Base-by-base conservation (phyloP, 108 stramenopile species). In the Discostella stelligeroides region DNA sequence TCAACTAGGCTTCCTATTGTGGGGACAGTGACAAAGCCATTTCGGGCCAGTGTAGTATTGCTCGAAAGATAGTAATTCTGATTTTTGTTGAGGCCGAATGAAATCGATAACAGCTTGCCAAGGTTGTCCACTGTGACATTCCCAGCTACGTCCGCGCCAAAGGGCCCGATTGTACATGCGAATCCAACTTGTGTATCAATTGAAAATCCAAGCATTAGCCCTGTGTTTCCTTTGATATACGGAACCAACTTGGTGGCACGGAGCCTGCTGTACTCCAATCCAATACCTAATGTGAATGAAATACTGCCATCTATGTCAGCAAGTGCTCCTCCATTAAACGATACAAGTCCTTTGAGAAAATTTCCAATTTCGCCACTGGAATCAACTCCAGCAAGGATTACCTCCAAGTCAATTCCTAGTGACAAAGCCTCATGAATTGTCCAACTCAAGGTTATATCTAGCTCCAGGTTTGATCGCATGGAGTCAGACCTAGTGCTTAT, bases 51-150 rank as follows among this genome's bases (percentile, higher is more conserved):
- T 46, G 37, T 21, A 9, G 14, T 38, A 20, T 62, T 28, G 34
- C 48, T 41, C 34, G 59, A 53, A 43, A 80, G 49, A 46, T 69
- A 74, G 60, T 80, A 80, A 60, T 80, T 80, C 42, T 64, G 11
- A 14, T 21, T 40, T 20, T n/a, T n/a, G 29, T 74, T 43, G 13
- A 80, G 63, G 17, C 79, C 73, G 29, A 69, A 39, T n/a, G 18
- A 13, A 17, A 80, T 46, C 25, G 4, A 47, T 8, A 80, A 38
- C 4, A 40, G 66, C 14, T 65, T 42, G 13, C 61, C 73, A 42
- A 63, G 38, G 30, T 51, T 74, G 41, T 66, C 72, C 2, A 66
- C 63, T 5, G 2, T 25, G 29, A 68, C 55, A 0, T 40, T 23
- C 1, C 34, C 60, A 63, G 28, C 37, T 0, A 80, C 66, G 40